A percentile compares a stretch with the other conserved stretches of the same genome.
phyloP scores from a whole-genome alignment of 208 protist genomes.

The Acanthamoeba royreba region DNA sequence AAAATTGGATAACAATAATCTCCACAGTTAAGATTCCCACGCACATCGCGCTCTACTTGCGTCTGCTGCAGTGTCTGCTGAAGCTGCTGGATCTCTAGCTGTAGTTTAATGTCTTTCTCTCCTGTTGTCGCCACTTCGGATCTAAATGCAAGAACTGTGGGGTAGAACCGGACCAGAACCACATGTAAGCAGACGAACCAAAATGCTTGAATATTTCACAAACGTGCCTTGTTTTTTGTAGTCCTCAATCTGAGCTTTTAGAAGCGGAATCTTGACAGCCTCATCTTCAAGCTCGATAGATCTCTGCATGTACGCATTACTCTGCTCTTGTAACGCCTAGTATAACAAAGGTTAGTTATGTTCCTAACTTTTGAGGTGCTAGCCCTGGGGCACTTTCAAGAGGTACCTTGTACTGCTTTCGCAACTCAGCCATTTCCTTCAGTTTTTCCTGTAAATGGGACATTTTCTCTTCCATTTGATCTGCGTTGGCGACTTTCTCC shows the following conservation, averaged over 20 bases:
- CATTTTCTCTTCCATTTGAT: not conserved
- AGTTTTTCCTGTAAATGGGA: conserved; percentile 2
- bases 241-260: not conserved
- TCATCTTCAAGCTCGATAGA: conserved; percentile 20
- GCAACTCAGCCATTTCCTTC: not conserved
- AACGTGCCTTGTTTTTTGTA: not conserved
- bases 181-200: not conserved
- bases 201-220: not conserved
- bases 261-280: not conserved
- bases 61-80: not conserved
- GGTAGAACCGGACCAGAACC: not conserved
- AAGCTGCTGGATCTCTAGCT: not conserved
- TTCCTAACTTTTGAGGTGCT: too few relatives aligned
- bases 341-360: not conserved
- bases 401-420: conserved; percentile 23
- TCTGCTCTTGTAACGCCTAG: conserved; percentile 12
- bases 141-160: not conserved
- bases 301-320: not conserved
- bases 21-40: not conserved
- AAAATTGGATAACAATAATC: not conserved
- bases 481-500: conserved; percentile 8
- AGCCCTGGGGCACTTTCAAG: too few relatives aligned
- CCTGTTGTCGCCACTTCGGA: not conserved
- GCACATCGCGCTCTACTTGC: not conserved
- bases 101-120: conserved; percentile 24